Evolutionary conservation across 2,329 filamentous ascomycete genomes (phyloP), one percentile per base, ranked within the genome.

Genomic region (Penicillium sp.): DNA sequence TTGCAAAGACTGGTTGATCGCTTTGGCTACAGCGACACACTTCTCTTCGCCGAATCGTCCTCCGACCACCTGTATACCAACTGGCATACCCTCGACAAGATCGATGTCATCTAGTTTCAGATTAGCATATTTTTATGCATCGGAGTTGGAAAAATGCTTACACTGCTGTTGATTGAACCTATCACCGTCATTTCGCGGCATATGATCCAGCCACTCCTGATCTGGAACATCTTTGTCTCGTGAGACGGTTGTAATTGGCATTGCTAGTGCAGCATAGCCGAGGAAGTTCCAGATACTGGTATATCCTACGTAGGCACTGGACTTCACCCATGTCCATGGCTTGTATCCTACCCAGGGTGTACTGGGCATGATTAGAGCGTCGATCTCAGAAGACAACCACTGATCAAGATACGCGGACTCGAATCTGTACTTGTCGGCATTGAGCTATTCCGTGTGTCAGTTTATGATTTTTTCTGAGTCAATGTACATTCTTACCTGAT

Each of bases 281-380:
- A 74, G 31, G 27, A 76, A 24, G 36, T 73, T 70, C 72, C 72
- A 68, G 55, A 74, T 63, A 43, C 63, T 65, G 0, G 69, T 72
- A 52, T 74, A 74, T 14, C 68, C 70, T 51, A 67, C 64, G 52
- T 70, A 75, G 43, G 64, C 68, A 59, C 62, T 71, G 50, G 62
- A 70, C 58, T 68, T 67, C 3, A 67, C 72, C 72, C 63, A 69
- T 10, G 65, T 65, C 56, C 61, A 70, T 18, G 68, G 67, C 34
- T 59, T 66, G 56, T 67, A 67, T 47, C 59, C 69, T 36, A 67
- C 67, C 72, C 56, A 73, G 9, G 66, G 69, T 4, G 66, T 67
- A 47, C 64, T 61, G 1, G 67, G 68, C 66, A 72, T 69, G 42
- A 69, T 68, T 1, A 75, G 49, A 2, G 64, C 73, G 43, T 76